phyloP scores from a whole-genome alignment of 768 basidiomycete species.

The Agaricus subrufescens region DNA sequence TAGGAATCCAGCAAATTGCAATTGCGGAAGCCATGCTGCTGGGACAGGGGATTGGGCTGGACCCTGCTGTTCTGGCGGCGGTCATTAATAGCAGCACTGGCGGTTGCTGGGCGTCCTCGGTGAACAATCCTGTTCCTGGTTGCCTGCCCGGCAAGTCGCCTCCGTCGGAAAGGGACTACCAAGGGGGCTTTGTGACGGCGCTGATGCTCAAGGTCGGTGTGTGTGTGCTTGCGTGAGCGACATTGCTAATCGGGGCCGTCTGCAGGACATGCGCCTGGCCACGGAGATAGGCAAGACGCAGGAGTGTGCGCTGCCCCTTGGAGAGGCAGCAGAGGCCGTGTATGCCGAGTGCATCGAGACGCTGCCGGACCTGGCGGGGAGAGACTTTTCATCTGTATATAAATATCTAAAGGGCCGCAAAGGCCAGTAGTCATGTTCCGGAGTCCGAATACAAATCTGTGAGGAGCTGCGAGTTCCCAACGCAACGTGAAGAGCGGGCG shows the following conservation, averaged over 20 bases:
- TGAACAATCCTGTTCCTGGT: conserved; percentile 84
- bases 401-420: conserved; percentile 39
- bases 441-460: no score
- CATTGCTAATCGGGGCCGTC: not conserved
- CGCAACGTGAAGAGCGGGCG: conserved; percentile 2
- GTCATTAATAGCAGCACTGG: conserved; percentile 87
- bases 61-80: conserved; percentile 69
- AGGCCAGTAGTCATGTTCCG: not conserved
- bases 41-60: conserved; percentile 75
- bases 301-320: conserved; percentile 57
- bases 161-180: conserved; percentile 78
- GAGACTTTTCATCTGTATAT: conserved; percentile 84
- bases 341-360: conserved; percentile 53
- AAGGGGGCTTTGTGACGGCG: conserved; percentile 80
- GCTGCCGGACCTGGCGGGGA: conserved; percentile 55
- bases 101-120: conserved; percentile 76
- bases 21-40: conserved; percentile 90
- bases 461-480: conserved; percentile 6
- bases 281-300: conserved; percentile 50
- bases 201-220: conserved; percentile 74
- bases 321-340: conserved; percentile 54
- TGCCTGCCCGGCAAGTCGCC: conserved; percentile 69
- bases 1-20: conserved; percentile 79
- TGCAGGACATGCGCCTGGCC: conserved; percentile 83
- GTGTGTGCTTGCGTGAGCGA: not conserved